Base-by-base conservation (phyloP, 106 monocot genomes). In the Iris macrosiphon region DNA sequence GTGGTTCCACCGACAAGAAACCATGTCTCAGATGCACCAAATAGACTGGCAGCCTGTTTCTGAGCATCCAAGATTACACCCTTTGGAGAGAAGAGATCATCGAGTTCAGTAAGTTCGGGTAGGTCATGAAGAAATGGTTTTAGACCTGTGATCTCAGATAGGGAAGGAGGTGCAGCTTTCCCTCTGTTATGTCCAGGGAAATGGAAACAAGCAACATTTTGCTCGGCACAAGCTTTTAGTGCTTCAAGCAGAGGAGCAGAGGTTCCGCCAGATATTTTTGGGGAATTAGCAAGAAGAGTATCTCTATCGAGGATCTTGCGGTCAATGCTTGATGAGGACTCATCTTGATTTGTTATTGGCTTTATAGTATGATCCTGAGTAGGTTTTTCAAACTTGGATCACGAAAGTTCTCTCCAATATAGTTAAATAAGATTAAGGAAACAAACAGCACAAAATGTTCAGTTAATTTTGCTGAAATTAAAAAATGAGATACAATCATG, bases 1-100 rank as follows among this genome's bases (percentile, higher is more conserved):
- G 93, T 93, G 52, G 74, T 83, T 46, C 93, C 93, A 28, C 80
- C 77, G 3, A 93, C 87, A 40, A 93, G 87, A 75, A 93, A 93
- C 88, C 88, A 93, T 1, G 93, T 93, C 7, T 78, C 26, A 1
- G 45, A 70, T 25, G 93, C 70, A 12, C 88, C 88, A 64, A 93
- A 93, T 7, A 93, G 60, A 31, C 69, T 39, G 7, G 88, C 72
- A 20, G 93, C 93, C 52, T 27, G 46, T 47, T 12, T 66, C 52
- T 93, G 84, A 21, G 93, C 93, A 59, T 81, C 72, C n/a, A 81
- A 57, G 32, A 93, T 84, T 21, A 64, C 72, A 6, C 93, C 93
- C 26, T 75, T 72, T 29, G 93, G 93, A 21, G 80, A 78, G 75
- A 88, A 93, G 4, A 88, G 78, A 26, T 93, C 84, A 33, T 88